Conservation (phyloP, 257 asterid genomes). For the Jaltomata sinuosa region DNA sequence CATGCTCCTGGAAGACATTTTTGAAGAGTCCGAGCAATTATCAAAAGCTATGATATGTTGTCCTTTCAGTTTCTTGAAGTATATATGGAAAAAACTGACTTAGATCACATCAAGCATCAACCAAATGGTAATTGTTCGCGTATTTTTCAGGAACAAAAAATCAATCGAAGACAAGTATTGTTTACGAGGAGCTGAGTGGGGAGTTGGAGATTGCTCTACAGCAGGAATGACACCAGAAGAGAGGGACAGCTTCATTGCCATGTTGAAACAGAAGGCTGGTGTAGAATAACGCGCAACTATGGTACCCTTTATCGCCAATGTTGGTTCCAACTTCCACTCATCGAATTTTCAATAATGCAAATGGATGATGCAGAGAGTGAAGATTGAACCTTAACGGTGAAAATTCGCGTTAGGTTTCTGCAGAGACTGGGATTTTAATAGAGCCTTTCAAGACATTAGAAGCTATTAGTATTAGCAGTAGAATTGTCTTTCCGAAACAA, state of each 20-base stretch:
- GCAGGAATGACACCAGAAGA: constrained; percentile 82
- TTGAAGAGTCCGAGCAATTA: too few species aligned
- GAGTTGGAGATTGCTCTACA: constrained; percentile 94
- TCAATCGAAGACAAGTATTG: constrained; percentile 67
- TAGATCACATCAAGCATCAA: neutral
- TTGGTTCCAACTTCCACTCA: neutral
- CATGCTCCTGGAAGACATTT: too few species aligned
- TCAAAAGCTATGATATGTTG: neutral
- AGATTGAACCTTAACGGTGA: neutral
- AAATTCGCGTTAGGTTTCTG: neutral
- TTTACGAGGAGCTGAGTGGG: constrained; percentile 96
- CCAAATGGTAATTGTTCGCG: neutral
- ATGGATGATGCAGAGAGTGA: neutral
- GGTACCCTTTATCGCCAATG: neutral
- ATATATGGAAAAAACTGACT: neutral
- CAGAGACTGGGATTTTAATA: neutral
- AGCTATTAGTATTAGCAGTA: neutral
- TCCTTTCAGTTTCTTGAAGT: neutral
- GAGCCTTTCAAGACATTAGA: neutral
- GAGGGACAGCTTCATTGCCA: constrained; percentile 58
- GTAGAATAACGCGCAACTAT: constrained; percentile 28
- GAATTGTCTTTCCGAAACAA: too few species aligned
- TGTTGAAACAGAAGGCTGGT: constrained; percentile 83
- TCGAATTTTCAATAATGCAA: neutral
- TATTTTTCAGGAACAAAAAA: constrained; percentile 48